Evolutionary conservation across 306 rosid species (phyloP), one percentile per base, ranked within the genome.

Genomic region (Vachellia pachyceras): DNA sequence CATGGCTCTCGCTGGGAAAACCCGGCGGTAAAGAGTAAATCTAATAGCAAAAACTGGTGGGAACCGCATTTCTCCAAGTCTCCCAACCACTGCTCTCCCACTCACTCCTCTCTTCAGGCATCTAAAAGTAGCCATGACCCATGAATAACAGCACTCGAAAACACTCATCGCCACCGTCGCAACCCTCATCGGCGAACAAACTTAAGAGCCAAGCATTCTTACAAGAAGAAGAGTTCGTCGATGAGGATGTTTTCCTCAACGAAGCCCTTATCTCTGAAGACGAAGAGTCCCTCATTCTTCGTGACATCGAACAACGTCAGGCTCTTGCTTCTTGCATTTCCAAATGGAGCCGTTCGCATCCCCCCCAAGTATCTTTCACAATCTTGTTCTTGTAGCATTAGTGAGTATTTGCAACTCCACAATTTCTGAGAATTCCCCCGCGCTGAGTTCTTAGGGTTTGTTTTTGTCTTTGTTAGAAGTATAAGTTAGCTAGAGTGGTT

Each of bases 311-410:
- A 83, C 84, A 91, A 58, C 97, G 98, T 69, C 94, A 84, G 77
- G 84, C 92, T 80, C 82, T 94, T 22, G 92, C 95, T 6, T 15
- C 85, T 57, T 92, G 98, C 46, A 83, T 90, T 47, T 23, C 91
- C 67, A 92, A 91, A 80, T 95, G 99, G 99, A 82, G 50, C 1
- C 99, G 99, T 45, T 97, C 97, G 15, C 81, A 89, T 52, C 92
- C 90, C 98, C 12, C 20, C 80, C 0, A 90, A 82, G 10, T 93
- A 90, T 77, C 36, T 84, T 18, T 73, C 90, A 23, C 92, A 85
- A 55, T n/a, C n/a, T n/a, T n/a, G n/a, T n/a, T 90, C 98, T 65
- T 75, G 81, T 70, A 86, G 83, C 83, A 64, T 95, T 49, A 77
- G 99, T 93, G 78, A 85, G 97, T 78, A 47, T 25, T 69, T 40